These are phyloP conservation scores for Tolypocladium endophyticum DNA, from an alignment of 2,329 filamentous ascomycete species.

Conservation along the genomic window DNA sequence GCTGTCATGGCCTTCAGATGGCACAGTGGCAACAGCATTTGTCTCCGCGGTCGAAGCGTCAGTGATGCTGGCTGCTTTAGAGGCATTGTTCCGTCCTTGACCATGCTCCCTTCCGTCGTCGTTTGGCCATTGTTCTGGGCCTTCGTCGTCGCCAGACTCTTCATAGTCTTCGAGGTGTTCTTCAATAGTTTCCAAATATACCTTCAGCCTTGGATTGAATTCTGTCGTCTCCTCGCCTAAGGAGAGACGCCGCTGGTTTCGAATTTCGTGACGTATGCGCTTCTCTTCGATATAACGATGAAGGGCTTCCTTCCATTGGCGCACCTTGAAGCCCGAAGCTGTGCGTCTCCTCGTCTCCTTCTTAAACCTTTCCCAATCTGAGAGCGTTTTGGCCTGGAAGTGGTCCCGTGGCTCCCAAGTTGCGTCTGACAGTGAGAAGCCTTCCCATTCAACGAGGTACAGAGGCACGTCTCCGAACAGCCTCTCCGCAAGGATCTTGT, in stretches of 20 bases:
- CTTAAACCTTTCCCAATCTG: constrained; percentile 32
- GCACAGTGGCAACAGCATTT: too few relatives aligned
- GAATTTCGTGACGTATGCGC: constrained; percentile 25
- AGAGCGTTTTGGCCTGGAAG: constrained; percentile 26
- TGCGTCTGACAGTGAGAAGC: constrained; percentile 21
- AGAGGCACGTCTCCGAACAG: constrained; percentile 11
- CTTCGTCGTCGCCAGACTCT: not conserved
- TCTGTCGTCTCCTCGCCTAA: constrained; percentile 20
- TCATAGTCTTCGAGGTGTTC: constrained; percentile 2
- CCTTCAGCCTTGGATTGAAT: constrained; percentile 2
- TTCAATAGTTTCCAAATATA: constrained; percentile 1
- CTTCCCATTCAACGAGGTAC: constrained; percentile 28
- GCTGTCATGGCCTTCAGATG: not conserved
- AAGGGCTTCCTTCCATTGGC: constrained; percentile 23
- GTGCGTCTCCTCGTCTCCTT: constrained; percentile 20
- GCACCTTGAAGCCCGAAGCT: constrained; percentile 25
- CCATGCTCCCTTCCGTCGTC: not conserved
- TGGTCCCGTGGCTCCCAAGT: constrained; percentile 41
- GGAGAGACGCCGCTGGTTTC: constrained; percentile 31
- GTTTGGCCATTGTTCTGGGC: not conserved
- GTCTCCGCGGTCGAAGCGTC: too few relatives aligned
- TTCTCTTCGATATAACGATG: constrained; percentile 15
- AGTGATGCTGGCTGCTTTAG: not conserved
- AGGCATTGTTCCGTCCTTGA: not conserved
- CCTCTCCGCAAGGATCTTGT: constrained; percentile 39